Conservation (phyloP, 164 flowering plant species). For the Dillenia suffruticosa region DNA sequence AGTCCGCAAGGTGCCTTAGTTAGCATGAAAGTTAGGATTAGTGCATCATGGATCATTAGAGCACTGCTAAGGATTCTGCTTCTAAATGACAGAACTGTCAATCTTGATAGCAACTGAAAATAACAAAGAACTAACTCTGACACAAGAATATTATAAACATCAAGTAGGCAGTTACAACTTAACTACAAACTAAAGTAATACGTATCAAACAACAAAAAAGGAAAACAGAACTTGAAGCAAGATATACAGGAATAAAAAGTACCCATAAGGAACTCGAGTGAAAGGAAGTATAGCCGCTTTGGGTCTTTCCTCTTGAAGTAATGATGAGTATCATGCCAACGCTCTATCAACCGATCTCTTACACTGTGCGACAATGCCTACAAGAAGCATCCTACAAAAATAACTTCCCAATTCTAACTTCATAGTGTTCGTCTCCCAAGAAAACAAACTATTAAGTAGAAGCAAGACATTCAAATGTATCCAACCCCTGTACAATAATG, state of each 20-base stretch:
- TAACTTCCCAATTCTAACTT: background rate
- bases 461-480: too few relatives aligned
- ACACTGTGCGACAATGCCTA: constrained; percentile 55
- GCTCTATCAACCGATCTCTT: constrained; percentile 57
- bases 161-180: background rate
- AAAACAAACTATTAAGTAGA: too few relatives aligned
- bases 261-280: constrained; percentile 65
- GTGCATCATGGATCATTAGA: too few relatives aligned
- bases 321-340: constrained; percentile 60
- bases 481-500: too few relatives aligned
- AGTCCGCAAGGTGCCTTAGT: too few relatives aligned
- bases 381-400: constrained; percentile 18
- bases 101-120: background rate
- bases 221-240: background rate
- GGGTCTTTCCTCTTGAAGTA: constrained; percentile 55
- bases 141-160: too few relatives aligned
- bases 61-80: too few relatives aligned
- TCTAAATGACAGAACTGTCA: too few relatives aligned
- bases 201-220: background rate
- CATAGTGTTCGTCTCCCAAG: too few relatives aligned
- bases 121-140: background rate
- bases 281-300: constrained; percentile 55
- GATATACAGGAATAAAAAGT: background rate
- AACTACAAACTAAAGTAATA: background rate
- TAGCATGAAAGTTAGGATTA: too few relatives aligned